Evolutionary conservation across 768 basidiomycete species (phyloP), one percentile per base, ranked within the genome.

Genomic region (Kondoa malvinella): DNA sequence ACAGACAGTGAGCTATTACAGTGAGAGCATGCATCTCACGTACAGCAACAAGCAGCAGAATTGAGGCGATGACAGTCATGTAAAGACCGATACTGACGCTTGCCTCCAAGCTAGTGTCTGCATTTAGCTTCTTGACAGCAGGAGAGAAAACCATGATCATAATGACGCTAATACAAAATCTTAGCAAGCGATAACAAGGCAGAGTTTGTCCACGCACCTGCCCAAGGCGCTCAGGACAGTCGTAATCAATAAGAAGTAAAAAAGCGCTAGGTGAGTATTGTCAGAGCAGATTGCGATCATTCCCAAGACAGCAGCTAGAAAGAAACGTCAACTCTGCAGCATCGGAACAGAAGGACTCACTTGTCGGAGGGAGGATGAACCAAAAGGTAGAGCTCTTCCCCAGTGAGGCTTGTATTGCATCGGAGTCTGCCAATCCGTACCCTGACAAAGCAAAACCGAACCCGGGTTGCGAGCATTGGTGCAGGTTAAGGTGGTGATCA

Each of bases 201-300:
- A n/a, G n/a, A n/a, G n/a, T n/a, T n/a, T n/a, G n/a, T n/a, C n/a
- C n/a, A n/a, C n/a, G n/a, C n/a, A n/a, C n/a, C n/a, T n/a, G n/a
- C n/a, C n/a, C n/a, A n/a, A n/a, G 27, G 3, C 16, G 31, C 29
- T 30, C 3, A 63, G 12, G n/a, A 63, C 33, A 4, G 27, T 15
- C 8, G 61, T 33, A 3, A 33, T 31, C 3, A 63, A 34, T 8
- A 63, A 33, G 15, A 33, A 27, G 27, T 32, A 63, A 29, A 63
- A 63, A 29, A 63, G 61, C 15, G 32, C 29, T 4, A 63, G 61
- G 31, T 63, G 61, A 14, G 61, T 63, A 32, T 63, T 32, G 61
- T 63, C 61, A 17, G 61, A 27, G 29, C n/a, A 21, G 21, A 50
- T 50, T 50, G 40, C 31, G 15, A 63, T 63, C 27, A 29, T 4